These are phyloP conservation scores for Lentinula aciculospora DNA, from an alignment of 768 basidiomycete genomes.

Conservation along the genomic window DNA sequence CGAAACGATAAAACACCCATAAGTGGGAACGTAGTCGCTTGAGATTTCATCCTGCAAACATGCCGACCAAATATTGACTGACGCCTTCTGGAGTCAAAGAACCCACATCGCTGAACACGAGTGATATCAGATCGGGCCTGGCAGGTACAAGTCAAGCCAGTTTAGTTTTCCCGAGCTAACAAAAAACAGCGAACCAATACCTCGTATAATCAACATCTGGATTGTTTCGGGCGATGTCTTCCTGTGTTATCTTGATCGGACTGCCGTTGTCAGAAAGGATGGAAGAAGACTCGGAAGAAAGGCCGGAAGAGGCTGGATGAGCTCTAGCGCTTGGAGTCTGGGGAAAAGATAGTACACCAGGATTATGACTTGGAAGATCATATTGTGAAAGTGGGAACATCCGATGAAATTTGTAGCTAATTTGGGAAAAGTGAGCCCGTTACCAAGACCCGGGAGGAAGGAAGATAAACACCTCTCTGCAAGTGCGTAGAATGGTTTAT, in stretches of 20 bases:
- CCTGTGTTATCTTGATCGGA: conserved; percentile 56
- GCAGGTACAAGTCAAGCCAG: conserved; percentile 10
- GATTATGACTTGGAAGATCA: conserved; percentile 79
- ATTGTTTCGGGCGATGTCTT: conserved; percentile 77
- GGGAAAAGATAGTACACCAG: conserved; percentile 70
- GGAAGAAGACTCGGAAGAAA: not conserved
- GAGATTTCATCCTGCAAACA: conserved; percentile 69
- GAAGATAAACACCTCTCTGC: conserved; percentile 61
- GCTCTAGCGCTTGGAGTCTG: conserved; percentile 17
- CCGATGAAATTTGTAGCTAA: conserved; percentile 95
- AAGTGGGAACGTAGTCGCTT: not conserved
- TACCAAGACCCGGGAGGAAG: conserved; percentile 12
- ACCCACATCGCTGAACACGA: conserved; percentile 93
- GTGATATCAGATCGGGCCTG: conserved; percentile 88
- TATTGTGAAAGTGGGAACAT: conserved; percentile 91
- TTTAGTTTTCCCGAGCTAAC: conserved; percentile 2
- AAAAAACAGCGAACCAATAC: conserved; percentile 23
- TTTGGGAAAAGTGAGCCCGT: conserved; percentile 10
- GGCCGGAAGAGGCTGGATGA: not conserved
- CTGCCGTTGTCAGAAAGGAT: conserved; percentile 2
- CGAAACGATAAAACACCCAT: not conserved
- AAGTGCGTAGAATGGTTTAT: conserved; percentile 94
- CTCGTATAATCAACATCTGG: conserved; percentile 95
- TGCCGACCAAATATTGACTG: conserved; percentile 91
- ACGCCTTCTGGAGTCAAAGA: conserved; percentile 90